phyloP scores from a whole-genome alignment of 345 rosid genomes.

The Psidium guajava region DNA sequence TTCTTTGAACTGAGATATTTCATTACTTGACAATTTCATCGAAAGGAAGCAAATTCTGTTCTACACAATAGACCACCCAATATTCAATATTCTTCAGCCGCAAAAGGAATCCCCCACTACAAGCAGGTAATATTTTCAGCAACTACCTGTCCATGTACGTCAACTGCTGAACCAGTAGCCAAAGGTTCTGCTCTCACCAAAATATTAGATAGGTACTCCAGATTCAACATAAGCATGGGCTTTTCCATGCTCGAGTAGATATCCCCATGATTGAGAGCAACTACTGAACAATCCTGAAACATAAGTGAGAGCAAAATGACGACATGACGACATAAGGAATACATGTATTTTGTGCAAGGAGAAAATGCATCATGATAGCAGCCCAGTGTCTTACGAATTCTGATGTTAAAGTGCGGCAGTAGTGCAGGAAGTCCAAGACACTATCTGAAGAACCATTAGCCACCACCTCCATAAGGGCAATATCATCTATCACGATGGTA shows the following conservation, averaged over 20 bases:
- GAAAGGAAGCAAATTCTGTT: not conserved
- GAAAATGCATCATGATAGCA: not conserved
- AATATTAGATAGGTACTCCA: slow-evolving; percentile 67
- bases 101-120: not conserved
- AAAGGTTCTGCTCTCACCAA: slow-evolving; percentile 74
- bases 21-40: not conserved
- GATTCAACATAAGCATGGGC: slow-evolving; percentile 36
- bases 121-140: not conserved
- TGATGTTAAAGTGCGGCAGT: slow-evolving; percentile 65
- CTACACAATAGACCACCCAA: not conserved
- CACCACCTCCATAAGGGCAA: slow-evolving; percentile 78
- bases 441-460: slow-evolving; percentile 46
- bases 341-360: not conserved
- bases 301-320: not conserved
- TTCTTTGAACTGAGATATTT: not conserved
- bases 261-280: slow-evolving; percentile 67
- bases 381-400: slow-evolving; percentile 49
- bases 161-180: slow-evolving; percentile 84
- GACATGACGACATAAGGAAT: not conserved
- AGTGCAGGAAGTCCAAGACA: slow-evolving; percentile 71
- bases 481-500: slow-evolving; percentile 79
- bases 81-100: not conserved
- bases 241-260: slow-evolving; percentile 47
- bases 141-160: slow-evolving; percentile 84
- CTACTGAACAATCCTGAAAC: slow-evolving; percentile 62